phyloP scores from a whole-genome alignment of 495 filamentous ascomycete species.

The Hypoxylon cercidicola region DNA sequence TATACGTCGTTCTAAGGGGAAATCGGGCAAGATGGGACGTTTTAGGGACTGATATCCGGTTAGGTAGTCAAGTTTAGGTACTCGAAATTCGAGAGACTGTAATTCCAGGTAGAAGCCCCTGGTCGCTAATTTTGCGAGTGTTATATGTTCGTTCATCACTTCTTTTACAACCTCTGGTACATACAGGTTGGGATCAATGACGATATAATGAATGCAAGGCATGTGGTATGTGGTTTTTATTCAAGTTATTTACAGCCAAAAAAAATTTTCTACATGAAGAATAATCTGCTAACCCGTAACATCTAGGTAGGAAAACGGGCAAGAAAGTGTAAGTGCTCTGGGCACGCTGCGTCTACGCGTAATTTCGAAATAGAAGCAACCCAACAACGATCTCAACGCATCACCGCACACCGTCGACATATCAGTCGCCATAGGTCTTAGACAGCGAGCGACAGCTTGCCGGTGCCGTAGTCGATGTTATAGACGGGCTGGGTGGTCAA shows the following conservation, averaged over 20 bases:
- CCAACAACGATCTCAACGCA: background rate
- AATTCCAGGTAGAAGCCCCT: background rate
- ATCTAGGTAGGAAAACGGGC: constrained; percentile 12
- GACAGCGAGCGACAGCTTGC: constrained; percentile 25
- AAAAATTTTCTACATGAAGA: constrained; percentile 27
- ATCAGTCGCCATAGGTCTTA: background rate
- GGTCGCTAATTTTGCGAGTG: too few species aligned
- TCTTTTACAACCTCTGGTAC: too few species aligned
- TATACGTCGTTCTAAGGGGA: constrained; percentile 24
- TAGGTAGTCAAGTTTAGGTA: constrained; percentile 5
- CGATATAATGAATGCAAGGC: background rate
- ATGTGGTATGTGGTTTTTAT: constrained; percentile 5
- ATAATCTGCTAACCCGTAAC: background rate
- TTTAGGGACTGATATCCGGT: background rate
- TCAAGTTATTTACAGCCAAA: background rate
- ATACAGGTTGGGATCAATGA: too few species aligned
- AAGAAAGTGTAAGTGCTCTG: constrained; percentile 22
- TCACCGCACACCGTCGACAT: background rate
- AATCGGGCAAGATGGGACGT: constrained; percentile 11
- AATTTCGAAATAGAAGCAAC: constrained; percentile 3
- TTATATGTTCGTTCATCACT: too few species aligned
- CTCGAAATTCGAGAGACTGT: constrained; percentile 3
- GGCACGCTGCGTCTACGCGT: constrained; percentile 4
- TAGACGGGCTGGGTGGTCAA: constrained; percentile 33
- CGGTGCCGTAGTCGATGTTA: constrained; percentile 44